These are phyloP conservation scores for Tympanopsis confertula DNA, from an alignment of 2,329 filamentous ascomycete species.

Conservation along the genomic window DNA sequence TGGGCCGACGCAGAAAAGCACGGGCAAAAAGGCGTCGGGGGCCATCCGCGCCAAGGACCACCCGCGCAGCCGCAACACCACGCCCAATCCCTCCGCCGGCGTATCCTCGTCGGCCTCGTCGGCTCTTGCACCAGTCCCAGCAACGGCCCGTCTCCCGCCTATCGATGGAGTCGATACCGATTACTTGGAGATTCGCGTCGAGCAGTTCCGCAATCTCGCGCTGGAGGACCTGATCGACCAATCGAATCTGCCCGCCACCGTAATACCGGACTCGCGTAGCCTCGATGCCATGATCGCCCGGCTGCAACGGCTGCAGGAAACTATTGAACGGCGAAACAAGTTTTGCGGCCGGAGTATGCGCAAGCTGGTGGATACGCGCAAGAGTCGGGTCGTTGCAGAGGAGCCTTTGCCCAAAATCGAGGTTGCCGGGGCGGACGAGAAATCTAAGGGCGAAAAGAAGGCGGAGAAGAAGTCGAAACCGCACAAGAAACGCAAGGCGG, in stretches of 20 bases:
- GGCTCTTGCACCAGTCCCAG: conserved; percentile 4
- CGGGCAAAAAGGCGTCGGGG: conserved; percentile 57
- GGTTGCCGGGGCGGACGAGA: conserved; percentile 34
- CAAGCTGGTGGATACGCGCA: conserved; percentile 52
- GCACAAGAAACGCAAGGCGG: conserved; percentile 11
- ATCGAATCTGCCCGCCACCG: conserved; percentile 38
- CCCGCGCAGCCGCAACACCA: conserved; percentile 68
- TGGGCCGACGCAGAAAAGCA: conserved; percentile 45
- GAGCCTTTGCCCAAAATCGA: conserved; percentile 31
- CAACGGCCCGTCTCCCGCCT: conserved; percentile 26
- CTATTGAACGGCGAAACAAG: conserved; percentile 54
- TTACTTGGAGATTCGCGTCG: conserved; percentile 54
- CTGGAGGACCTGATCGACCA: conserved; percentile 63
- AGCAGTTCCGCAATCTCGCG: conserved; percentile 44
- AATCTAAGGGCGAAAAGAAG: conserved; percentile 31
- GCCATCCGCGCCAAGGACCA: conserved; percentile 44
- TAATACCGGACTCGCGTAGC: conserved; percentile 51
- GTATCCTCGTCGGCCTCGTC: conserved; percentile 18
- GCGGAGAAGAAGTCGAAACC: conserved; percentile 26
- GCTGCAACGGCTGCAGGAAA: conserved; percentile 51
- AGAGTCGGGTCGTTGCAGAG: conserved; percentile 44
- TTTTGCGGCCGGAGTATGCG: conserved; percentile 66
- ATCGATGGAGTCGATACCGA: conserved; percentile 46
- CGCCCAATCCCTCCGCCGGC: conserved; percentile 46
- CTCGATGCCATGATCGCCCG: conserved; percentile 52